Base-by-base conservation (phyloP, 1,284 basidiomycete species). In the Microbotryum lychnidis-dioicae region DNA sequence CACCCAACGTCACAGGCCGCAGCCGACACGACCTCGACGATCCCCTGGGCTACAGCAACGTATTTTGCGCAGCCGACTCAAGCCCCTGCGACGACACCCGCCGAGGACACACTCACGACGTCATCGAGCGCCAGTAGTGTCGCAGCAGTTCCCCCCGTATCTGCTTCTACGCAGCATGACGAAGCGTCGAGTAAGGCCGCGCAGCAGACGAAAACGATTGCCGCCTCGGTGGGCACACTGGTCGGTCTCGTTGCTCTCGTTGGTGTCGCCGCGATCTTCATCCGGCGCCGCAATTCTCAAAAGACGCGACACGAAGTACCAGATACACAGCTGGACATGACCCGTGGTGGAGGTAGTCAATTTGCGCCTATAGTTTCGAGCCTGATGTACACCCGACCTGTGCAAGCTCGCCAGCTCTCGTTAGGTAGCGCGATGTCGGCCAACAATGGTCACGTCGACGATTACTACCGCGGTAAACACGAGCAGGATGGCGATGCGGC, bases 191-290 rank as follows among this genome's bases (percentile, higher is more conserved):
- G 61, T 51, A 59, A 52, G 53, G 58, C 68, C 37, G 63, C 66
- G 25, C 56, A 60, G 3, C 60, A 60, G 31, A 42, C 59, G 16
- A 70, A 60, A 20, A 60, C 63, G 25, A 67, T 73, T 50, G 69
- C 63, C 18, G 72, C 66, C 18, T 62, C 69, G 10, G 66, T 74
- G 67, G 69, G 67, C 16, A 67, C 65, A n/a, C 64, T 67, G 45
- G 65, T 72, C 18, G 68, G 66, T 6, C 63, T 67, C 18, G 61
- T 71, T 42, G 62, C 73, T 12, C 33, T 65, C 31, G 58, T 60
- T 25, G 65, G 64, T 1, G 25, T 63, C 25, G 62, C 56, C 6
- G 52, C 61, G 42, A 50, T 68, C 55, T 46, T 67, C 37, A n/a
- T 71, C 48, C 66, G 68, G 9, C 56, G 61, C 3, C 54, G 58